phyloP scores from a whole-genome alignment of 2,329 filamentous ascomycete species.

The Aspergillus puulaauensis region DNA sequence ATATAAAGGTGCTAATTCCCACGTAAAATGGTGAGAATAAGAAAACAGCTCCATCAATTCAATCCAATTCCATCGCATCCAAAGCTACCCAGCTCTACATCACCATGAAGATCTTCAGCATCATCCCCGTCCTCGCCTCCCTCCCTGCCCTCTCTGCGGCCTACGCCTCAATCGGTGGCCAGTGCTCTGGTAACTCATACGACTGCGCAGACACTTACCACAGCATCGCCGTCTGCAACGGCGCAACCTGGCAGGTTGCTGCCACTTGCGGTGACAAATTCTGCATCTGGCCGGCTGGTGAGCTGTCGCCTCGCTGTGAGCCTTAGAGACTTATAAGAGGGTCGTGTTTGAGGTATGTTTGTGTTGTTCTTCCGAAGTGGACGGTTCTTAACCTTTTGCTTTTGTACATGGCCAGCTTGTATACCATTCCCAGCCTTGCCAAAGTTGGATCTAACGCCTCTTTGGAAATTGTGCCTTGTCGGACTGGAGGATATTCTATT shows the following conservation, averaged over 20 bases:
- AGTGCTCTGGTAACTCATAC: not conserved
- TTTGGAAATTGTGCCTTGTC: too few relatives aligned
- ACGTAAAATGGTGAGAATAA: too few relatives aligned
- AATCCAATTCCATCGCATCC: not conserved
- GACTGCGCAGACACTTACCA: not conserved
- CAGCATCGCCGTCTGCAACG: not conserved
- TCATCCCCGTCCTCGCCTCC: not conserved
- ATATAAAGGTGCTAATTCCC: too few relatives aligned
- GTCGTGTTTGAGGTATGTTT: too few relatives aligned
- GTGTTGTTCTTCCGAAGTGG: too few relatives aligned
- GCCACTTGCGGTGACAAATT: not conserved
- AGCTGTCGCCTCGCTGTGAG: not conserved
- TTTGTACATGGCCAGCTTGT: too few relatives aligned
- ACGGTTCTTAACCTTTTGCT: too few relatives aligned
- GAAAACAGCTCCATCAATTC: too few relatives aligned
- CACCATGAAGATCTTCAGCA: not conserved
- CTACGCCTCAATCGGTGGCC: not conserved
- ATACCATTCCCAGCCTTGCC: too few relatives aligned
- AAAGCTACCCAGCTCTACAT: not conserved
- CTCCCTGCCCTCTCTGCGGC: not conserved
- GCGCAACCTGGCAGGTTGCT: not conserved
- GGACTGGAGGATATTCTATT: too few relatives aligned
- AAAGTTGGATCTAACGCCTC: too few relatives aligned
- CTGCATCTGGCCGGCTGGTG: not conserved
- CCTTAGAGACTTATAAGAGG: too few relatives aligned